Percentiles rank a stretch among this genome's conserved stretches.
These are phyloP conservation scores for Globomyces pollinis-pini DNA, from an alignment of 192 early-diverging fungal genomes.

Conservation along the genomic window DNA sequence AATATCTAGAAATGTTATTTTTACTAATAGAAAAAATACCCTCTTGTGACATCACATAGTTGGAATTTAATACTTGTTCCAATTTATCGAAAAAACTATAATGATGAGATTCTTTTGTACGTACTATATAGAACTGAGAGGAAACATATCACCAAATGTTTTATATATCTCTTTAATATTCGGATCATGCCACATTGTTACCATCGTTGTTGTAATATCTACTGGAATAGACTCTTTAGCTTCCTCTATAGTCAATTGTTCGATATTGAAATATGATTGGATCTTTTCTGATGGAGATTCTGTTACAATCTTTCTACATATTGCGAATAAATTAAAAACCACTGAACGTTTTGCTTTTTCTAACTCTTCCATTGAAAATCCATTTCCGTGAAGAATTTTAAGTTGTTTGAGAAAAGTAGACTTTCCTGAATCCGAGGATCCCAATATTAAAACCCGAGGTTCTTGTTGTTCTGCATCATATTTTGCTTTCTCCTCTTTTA, in stretches of 20 bases:
- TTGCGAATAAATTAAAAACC: too few species aligned
- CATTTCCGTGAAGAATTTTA: slow-evolving; percentile 35
- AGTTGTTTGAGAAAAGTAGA: slow-evolving; percentile 44
- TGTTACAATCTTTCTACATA: not conserved
- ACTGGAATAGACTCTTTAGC: too few species aligned
- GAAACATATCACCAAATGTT: not conserved
- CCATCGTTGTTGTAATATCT: too few species aligned
- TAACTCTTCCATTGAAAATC: slow-evolving; percentile 27
- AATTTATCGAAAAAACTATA: slow-evolving; percentile 35
- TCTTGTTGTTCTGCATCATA: not conserved
- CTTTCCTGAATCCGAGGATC: slow-evolving; percentile 39
- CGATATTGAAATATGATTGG: too few species aligned
- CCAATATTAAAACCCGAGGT: slow-evolving; percentile 33
- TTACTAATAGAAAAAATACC: slow-evolving; percentile 16
- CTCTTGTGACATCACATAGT: slow-evolving; percentile 18
- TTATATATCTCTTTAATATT: too few species aligned
- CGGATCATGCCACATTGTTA: too few species aligned
- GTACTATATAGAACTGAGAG: slow-evolving; percentile 3
- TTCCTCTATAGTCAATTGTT: too few species aligned
- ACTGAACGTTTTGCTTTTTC: slow-evolving; percentile 16
- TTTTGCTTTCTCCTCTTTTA: not conserved
- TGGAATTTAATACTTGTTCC: too few species aligned
- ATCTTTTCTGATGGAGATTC: not conserved
- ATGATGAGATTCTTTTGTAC: slow-evolving; percentile 37
- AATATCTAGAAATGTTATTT: slow-evolving; percentile 62